These are phyloP conservation scores for Gentiana straminea DNA, from an alignment of 257 asterid genomes.

Conservation along the genomic window DNA sequence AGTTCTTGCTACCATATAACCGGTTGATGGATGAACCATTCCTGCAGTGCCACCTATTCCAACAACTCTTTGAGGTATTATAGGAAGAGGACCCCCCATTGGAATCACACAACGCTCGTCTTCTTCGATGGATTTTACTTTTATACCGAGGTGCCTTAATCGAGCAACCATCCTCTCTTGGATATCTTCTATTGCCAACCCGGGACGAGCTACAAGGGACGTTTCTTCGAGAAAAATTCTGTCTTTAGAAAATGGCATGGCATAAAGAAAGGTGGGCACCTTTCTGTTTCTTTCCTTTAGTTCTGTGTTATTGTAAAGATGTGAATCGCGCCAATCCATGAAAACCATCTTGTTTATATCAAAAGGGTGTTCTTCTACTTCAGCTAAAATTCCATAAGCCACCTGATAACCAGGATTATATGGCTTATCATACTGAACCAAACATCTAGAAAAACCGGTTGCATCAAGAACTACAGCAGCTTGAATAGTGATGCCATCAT, in stretches of 20 bases:
- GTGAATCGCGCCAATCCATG: constrained; percentile 99
- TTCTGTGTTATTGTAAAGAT: constrained; percentile 42
- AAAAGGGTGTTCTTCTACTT: constrained; percentile 86
- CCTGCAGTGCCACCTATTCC: constrained; percentile 99
- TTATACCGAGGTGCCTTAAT: constrained; percentile 69
- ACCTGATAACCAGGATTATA: constrained; percentile 98
- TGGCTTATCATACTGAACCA: constrained; percentile 86
- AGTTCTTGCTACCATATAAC: constrained; percentile 99
- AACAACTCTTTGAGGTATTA: constrained; percentile 80
- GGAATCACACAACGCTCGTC: constrained; percentile 93
- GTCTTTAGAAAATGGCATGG: constrained; percentile 86
- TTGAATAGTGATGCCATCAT: constrained; percentile 76
- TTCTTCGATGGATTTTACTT: constrained; percentile 81
- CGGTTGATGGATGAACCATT: constrained; percentile 99
- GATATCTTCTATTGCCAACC: constrained; percentile 71
- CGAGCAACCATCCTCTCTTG: constrained; percentile 93
- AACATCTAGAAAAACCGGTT: constrained; percentile 80
- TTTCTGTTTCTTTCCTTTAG: constrained; percentile 56
- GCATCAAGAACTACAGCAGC: constrained; percentile 97
- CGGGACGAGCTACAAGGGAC: constrained; percentile 96
- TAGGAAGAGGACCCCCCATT: constrained; percentile 98
- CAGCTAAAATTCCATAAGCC: constrained; percentile 92
- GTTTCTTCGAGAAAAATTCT: constrained; percentile 94
- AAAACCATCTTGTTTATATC: constrained; percentile 84
- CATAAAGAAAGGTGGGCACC: constrained; percentile 86